Evolutionary conservation across 306 rosid genomes (phyloP).

Genomic region (Begonia loranthoides): DNA sequence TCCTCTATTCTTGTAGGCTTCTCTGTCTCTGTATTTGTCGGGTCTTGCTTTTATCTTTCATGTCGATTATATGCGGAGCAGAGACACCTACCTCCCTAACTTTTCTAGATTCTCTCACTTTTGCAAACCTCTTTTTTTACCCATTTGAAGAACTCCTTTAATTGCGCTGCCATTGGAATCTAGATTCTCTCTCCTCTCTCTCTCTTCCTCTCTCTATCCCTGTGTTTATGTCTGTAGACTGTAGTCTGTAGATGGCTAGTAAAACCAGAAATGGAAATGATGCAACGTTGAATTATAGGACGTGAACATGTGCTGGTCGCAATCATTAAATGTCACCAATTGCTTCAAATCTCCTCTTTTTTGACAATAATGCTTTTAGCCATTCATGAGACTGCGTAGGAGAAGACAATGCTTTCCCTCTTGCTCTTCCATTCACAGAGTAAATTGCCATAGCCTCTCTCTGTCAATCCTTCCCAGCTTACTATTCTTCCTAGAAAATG

Average conservation of each 20-base stretch:
- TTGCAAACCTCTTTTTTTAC: conserved; percentile 9
- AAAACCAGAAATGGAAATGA: conserved; percentile 28
- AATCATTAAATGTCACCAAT: conserved; percentile 34
- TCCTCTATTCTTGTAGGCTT: conserved; percentile 1
- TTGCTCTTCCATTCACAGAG: conserved; percentile 67
- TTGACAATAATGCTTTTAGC: conserved; percentile 20
- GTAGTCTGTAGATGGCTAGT: conserved; percentile 17
- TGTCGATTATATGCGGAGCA: conserved; percentile 23
- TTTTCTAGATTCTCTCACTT: conserved; percentile 19
- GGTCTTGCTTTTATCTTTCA: conserved; percentile 33
- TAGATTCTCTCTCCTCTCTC: conserved; percentile 9
- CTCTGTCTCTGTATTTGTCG: conserved; percentile 5
- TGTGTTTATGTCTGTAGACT: conserved; percentile 8
- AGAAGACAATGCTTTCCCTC: conserved; percentile 77
- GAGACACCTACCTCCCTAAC: conserved; percentile 20
- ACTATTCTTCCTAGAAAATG: no score
- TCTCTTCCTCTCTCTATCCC: not conserved
- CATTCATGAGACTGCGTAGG: conserved; percentile 76
- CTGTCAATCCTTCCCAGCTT: not conserved
- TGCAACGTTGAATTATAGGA: conserved; percentile 38
- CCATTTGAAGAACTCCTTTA: conserved; percentile 23
- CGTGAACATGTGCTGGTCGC: conserved; percentile 43
- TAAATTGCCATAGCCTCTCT: conserved; percentile 15
- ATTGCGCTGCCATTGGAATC: conserved; percentile 20
- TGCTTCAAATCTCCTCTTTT: conserved; percentile 17